A percentile compares a stretch with the other conserved stretches of the same genome.
These are phyloP conservation scores for Leishmania braziliensis DNA, from an alignment of 208 protist genomes.

Conservation along the genomic window DNA sequence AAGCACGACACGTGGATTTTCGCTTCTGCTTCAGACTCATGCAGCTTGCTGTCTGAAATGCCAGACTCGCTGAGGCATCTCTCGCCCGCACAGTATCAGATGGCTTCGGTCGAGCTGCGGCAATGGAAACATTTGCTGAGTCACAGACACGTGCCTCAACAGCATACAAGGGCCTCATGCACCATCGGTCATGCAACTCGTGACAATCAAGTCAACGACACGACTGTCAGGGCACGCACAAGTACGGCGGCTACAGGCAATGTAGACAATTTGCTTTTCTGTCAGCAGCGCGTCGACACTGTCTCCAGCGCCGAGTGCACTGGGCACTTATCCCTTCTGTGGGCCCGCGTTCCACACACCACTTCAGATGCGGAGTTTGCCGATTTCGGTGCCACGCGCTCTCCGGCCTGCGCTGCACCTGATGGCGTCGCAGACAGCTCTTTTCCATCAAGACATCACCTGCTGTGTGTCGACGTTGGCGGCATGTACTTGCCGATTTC, in stretches of 20 bases:
- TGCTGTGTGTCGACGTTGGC: slow-evolving; percentile 27
- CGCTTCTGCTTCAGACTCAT: background rate
- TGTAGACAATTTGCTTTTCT: background rate
- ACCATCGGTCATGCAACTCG: background rate
- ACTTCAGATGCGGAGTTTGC: background rate
- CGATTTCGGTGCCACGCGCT: background rate
- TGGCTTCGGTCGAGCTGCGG: slow-evolving; percentile 1
- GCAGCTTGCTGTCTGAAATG: background rate
- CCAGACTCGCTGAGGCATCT: background rate
- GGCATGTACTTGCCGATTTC: slow-evolving; percentile 16
- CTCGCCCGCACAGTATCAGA: background rate
- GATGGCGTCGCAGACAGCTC: background rate
- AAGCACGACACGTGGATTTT: background rate
- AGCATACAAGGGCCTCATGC: background rate
- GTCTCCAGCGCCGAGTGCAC: background rate
- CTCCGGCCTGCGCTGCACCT: background rate
- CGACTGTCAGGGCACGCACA: background rate
- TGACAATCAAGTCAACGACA: background rate
- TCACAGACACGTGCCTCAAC: background rate
- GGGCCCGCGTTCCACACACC: slow-evolving; percentile 1
- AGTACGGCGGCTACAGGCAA: background rate
- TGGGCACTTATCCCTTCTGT: background rate
- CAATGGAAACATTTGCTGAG: slow-evolving; percentile 4
- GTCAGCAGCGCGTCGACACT: too few relatives aligned
- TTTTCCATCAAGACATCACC: background rate